A percentile compares a stretch with the other conserved stretches of the same genome.
phyloP scores from a whole-genome alignment of 352 stramenopile species.

The Globisporangium spiculum region DNA sequence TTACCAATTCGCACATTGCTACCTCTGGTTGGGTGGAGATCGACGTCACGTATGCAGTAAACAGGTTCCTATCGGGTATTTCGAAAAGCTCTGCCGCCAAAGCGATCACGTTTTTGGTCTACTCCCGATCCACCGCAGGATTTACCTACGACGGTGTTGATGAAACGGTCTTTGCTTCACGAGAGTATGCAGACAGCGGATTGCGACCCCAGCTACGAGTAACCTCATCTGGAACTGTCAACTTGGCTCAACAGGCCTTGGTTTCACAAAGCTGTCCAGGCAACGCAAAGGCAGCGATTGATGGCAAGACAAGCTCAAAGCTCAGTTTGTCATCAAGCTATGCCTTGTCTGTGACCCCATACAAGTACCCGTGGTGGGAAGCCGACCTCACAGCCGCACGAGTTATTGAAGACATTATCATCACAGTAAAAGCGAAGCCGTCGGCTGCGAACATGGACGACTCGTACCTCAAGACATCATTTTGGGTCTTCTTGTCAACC shows the following conservation, averaged over 20 bases:
- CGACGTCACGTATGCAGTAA: slow-evolving; percentile 61
- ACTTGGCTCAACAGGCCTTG: slow-evolving; percentile 31
- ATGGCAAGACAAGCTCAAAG: slow-evolving; percentile 32
- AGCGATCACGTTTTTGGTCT: slow-evolving; percentile 54
- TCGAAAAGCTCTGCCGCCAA: slow-evolving; percentile 17
- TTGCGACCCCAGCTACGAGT: slow-evolving; percentile 42
- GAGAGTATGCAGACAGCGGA: slow-evolving; percentile 32
- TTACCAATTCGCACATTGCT: slow-evolving; percentile 34
- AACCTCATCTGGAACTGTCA: slow-evolving; percentile 48
- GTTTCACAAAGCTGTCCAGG: slow-evolving; percentile 50
- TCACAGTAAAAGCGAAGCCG: slow-evolving; percentile 45
- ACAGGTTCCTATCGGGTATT: slow-evolving; percentile 37
- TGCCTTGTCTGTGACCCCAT: slow-evolving; percentile 42
- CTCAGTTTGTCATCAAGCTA: slow-evolving; percentile 44
- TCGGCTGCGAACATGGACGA: slow-evolving; percentile 27
- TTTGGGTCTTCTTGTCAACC: slow-evolving; percentile 56
- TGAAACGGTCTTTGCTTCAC: slow-evolving; percentile 59
- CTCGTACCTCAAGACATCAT: slow-evolving; percentile 27
- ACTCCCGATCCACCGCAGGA: slow-evolving; percentile 32
- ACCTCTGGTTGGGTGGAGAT: slow-evolving; percentile 58
- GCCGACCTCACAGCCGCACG: slow-evolving; percentile 31
- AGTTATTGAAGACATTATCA: slow-evolving; percentile 47
- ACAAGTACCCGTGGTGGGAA: slow-evolving; percentile 65
- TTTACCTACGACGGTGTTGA: slow-evolving; percentile 56
- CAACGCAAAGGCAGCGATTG: slow-evolving; percentile 46